Conservation (phyloP, 352 stramenopile genomes). For the Globisporangium orthogonon region DNA sequence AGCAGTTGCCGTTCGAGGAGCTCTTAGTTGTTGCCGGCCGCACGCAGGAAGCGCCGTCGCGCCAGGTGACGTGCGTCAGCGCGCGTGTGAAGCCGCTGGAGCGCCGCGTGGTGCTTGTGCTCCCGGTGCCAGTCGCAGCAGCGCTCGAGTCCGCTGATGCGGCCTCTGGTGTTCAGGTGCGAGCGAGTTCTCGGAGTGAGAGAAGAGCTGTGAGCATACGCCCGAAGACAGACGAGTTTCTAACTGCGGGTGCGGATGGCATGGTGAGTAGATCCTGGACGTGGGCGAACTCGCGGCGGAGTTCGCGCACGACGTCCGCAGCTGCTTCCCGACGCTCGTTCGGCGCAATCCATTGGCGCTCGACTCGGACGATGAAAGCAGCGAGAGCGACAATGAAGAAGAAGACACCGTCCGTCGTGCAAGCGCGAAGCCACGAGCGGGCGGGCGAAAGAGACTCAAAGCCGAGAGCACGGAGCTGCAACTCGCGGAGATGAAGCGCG, state of each 20-base stretch:
- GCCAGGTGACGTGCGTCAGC: slow-evolving; percentile 56
- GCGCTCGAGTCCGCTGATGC: not conserved
- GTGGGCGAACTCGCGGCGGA: slow-evolving; percentile 47
- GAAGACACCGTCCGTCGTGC: not conserved
- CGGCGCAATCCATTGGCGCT: slow-evolving; percentile 33
- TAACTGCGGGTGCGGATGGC: not conserved
- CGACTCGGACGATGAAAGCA: slow-evolving; percentile 23
- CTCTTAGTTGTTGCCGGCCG: slow-evolving; percentile 37
- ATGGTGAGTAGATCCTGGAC: slow-evolving; percentile 35
- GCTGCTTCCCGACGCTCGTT: slow-evolving; percentile 65
- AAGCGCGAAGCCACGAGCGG: not conserved
- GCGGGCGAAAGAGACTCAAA: slow-evolving; percentile 6
- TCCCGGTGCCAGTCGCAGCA: slow-evolving; percentile 36
- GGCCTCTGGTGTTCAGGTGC: not conserved
- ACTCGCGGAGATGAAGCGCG: not conserved
- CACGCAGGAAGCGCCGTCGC: slow-evolving; percentile 3
- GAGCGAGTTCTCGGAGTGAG: slow-evolving; percentile 7
- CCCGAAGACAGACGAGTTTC: too few relatives aligned
- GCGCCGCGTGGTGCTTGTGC: slow-evolving; percentile 35
- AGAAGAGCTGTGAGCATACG: not conserved
- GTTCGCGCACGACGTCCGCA: slow-evolving; percentile 42
- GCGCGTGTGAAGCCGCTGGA: slow-evolving; percentile 41
- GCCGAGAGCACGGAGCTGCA: slow-evolving; percentile 1
- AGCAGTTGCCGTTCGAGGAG: slow-evolving; percentile 49
- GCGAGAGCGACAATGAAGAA: slow-evolving; percentile 12